Base-by-base conservation (phyloP, 345 rosid genomes). In the Barbarea vulgaris region DNA sequence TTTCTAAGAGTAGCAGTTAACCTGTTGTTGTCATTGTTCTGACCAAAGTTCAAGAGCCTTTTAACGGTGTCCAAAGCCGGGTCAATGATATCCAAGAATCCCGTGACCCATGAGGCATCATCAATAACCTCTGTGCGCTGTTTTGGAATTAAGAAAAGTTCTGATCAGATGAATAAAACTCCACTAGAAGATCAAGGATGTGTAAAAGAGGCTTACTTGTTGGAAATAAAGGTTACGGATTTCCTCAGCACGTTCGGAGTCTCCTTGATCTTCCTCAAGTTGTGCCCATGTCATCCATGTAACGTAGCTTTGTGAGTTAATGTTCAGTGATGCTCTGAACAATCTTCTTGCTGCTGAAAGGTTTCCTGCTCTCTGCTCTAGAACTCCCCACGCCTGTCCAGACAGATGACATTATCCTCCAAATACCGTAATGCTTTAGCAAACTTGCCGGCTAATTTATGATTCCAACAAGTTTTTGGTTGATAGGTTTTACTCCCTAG, bases 261-360 rank as follows among this genome's bases (percentile, higher is more conserved):
- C 91, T 58, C 99, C 99, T 81, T 95, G 97, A 63, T 87, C 93
- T 70, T 95, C 99, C 88, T 95, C 99, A 73, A 95, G 75, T 53
- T 88, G 73, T 73, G 97, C 99, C 99, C 96, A 95, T 68, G 97
- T 91, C 97, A 90, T 89, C 99, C 99, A 95, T 65, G 99, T 92
- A 63, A 95, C 80, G 47, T 87, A 95, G 76, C 97, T 92, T 83
- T 90, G 97, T 62, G 97, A 90, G 78, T 90, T 90, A 58, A 92
- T 81, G 77, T 85, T 85, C 57, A 92, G 60, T 6, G 97, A 95
- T 27, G 99, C 86, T 81, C 97, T 86, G 51, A 90, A 90, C 59
- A 95, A 79, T 86, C 97, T 85, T 64, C 99, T 83, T 19, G 97
- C 97, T 19, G 93, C 87, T 11, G 97, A 90, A 28, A 90, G 42